A percentile compares a stretch with the other conserved stretches of the same genome.
These are phyloP conservation scores for Tarenaya hassleriana DNA, from an alignment of 345 rosid genomes.

Conservation along the genomic window DNA sequence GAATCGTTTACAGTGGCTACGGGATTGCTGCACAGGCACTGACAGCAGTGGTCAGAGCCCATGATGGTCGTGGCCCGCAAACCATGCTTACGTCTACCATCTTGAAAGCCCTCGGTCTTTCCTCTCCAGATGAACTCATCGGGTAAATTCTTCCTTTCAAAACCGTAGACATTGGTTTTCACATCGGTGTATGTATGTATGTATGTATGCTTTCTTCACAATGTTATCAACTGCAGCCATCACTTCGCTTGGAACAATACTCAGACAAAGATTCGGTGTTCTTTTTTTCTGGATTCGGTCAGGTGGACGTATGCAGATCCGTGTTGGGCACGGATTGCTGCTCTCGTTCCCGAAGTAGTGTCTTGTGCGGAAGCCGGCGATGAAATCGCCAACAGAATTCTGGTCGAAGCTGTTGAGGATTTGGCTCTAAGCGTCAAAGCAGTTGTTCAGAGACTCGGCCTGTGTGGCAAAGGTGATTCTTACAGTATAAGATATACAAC, in stretches of 20 bases:
- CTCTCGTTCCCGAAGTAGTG: conserved; percentile 52
- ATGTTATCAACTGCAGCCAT: too few relatives aligned
- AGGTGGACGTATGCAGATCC: conserved; percentile 64
- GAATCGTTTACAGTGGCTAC: conserved; percentile 50
- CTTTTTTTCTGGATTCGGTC: background rate
- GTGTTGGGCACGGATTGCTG: conserved; percentile 59
- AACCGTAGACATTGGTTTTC: too few relatives aligned
- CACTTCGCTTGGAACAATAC: conserved; percentile 11
- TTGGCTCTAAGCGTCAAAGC: conserved; percentile 53
- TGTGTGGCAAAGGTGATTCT: conserved; percentile 48
- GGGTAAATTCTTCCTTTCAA: conserved; percentile 24
- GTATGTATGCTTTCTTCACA: conserved; percentile 3
- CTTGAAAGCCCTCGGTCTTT: conserved; percentile 56
- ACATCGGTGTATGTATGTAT: too few relatives aligned
- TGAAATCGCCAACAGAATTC: conserved; percentile 41
- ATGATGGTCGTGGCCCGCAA: conserved; percentile 88
- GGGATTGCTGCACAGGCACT: conserved; percentile 95
- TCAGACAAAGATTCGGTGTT: conserved; percentile 3
- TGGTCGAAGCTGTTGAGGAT: conserved; percentile 44
- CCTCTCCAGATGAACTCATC: conserved; percentile 62
- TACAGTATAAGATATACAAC: conserved; percentile 13
- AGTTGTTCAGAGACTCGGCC: conserved; percentile 47
- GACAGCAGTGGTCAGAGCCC: conserved; percentile 78
- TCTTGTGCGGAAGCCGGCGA: conserved; percentile 56
- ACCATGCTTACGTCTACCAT: conserved; percentile 65